Base-by-base conservation (phyloP, 805 yeast genomes). In the Lachancea mirantina region DNA sequence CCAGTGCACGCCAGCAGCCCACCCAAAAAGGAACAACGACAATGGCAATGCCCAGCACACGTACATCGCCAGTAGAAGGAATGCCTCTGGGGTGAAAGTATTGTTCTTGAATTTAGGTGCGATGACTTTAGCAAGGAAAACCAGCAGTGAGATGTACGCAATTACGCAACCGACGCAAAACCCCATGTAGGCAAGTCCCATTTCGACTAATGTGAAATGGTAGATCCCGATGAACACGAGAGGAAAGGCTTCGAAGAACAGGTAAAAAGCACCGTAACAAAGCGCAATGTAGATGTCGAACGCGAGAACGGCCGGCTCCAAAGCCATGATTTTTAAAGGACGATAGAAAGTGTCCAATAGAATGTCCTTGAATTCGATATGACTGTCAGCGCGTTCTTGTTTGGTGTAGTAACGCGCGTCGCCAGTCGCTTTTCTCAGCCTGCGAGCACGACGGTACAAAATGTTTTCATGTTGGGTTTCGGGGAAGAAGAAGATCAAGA, bases 241-340 rank as follows among this genome's bases (percentile, higher is more conserved):
- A 7, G 84, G 83, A 55, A 72, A 73, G 4, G 74, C 75, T 52
- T 77, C 82, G 44, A 76, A 72, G 62, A 72, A 76, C 14, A 74
- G 50, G 49, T 73, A 77, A 40, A 72, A 42, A 19, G 68, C 52
- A 18, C 78, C 70, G 50, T 76, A 76, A 5, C 66, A 59, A 31
- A 75, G 44, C 0, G 76, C 72, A 41, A 70, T 57, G 49, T 74
- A 74, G 17, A 67, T 14, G 45, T 75, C 66, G 38, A 74, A 65
- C 19, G 74, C 59, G 13, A 75, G 36, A n/a, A 76, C 68, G 16
- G 71, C 72, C 0, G 82, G 83, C 49, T 76, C 83, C 30, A 50
- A 41, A 15, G 67, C 19, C n/a, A 68, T 62, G 35, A 76, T 59
- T 34, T 65, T 65, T 32, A 69, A 37, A 3, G 82, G 80, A 41